Conservation (phyloP, 192 early-diverging fungal genomes). For the Coemansia sp. region DNA sequence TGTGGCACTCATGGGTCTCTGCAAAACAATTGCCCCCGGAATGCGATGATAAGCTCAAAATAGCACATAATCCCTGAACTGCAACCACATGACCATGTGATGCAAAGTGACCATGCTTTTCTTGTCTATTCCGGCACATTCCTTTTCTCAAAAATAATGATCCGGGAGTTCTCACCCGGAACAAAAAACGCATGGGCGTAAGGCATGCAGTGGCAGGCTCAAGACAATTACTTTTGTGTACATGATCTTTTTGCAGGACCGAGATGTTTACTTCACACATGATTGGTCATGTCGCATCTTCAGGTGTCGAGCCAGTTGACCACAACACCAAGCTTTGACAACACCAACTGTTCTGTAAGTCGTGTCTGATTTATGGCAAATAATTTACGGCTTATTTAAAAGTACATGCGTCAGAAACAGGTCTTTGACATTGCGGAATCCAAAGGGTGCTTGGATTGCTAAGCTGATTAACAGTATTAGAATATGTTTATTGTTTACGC, state of each 20-base stretch:
- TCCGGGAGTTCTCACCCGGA: background rate
- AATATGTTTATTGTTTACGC: too few species aligned
- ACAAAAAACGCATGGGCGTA: background rate
- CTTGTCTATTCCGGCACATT: background rate
- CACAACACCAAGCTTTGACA: background rate
- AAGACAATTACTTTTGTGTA: background rate
- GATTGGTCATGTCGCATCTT: background rate
- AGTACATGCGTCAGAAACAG: too few species aligned
- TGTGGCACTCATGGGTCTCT: background rate
- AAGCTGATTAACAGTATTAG: too few species aligned
- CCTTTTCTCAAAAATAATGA: background rate
- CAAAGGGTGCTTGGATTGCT: too few species aligned
- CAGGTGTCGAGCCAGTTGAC: background rate
- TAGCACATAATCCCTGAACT: conserved; percentile 2
- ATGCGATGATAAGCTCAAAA: background rate
- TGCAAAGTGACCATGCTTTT: background rate
- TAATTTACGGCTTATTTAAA: too few species aligned
- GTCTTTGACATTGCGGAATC: too few species aligned
- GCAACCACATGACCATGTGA: background rate
- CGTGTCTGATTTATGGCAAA: background rate
- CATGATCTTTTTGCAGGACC: conserved; percentile 1
- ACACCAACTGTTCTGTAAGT: background rate
- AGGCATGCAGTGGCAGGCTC: background rate
- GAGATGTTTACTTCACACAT: background rate
- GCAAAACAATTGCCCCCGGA: conserved; percentile 1